phyloP scores from a whole-genome alignment of 805 yeast genomes.

The Wickerhamomyces rabaulensis region DNA sequence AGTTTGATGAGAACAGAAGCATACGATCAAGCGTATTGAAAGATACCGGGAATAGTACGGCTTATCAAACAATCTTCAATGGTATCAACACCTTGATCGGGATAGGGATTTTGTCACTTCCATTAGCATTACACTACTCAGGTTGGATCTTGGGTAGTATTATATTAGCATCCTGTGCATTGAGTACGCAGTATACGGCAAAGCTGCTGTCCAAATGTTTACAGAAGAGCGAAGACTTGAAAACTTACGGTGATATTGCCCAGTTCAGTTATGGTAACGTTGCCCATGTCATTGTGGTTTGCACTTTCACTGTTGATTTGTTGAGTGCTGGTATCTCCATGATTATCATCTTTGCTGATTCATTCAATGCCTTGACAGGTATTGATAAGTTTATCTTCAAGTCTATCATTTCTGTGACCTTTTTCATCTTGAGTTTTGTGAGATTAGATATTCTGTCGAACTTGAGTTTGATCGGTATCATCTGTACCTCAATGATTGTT shows the following conservation, averaged over 20 bases:
- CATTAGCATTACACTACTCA: slow-evolving; percentile 60
- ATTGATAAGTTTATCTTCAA: slow-evolving; percentile 38
- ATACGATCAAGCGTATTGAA: slow-evolving; percentile 11
- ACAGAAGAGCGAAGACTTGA: slow-evolving; percentile 31
- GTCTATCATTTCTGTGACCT: slow-evolving; percentile 29
- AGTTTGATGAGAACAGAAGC: slow-evolving; percentile 8
- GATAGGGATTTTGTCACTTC: slow-evolving; percentile 68
- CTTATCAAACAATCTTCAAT: slow-evolving; percentile 72
- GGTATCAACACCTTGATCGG: slow-evolving; percentile 75
- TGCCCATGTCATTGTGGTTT: slow-evolving; percentile 39
- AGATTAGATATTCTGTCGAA: slow-evolving; percentile 51
- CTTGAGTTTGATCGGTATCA: slow-evolving; percentile 51
- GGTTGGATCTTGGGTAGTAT: slow-evolving; percentile 58
- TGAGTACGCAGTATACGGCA: slow-evolving; percentile 50
- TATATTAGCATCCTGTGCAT: slow-evolving; percentile 38
- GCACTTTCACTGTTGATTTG: slow-evolving; percentile 50
- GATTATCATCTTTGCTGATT: slow-evolving; percentile 55
- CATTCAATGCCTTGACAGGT: slow-evolving; percentile 46
- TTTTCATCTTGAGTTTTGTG: slow-evolving; percentile 46
- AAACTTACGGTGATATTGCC: slow-evolving; percentile 59
- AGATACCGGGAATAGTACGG: slow-evolving; percentile 45
- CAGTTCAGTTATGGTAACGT: slow-evolving; percentile 40
- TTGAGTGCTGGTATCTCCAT: slow-evolving; percentile 57
- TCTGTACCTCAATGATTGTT: slow-evolving; percentile 47
- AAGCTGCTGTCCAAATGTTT: slow-evolving; percentile 47